phyloP scores from a whole-genome alignment of 495 filamentous ascomycete species.

The Venustampulla echinocandica region DNA sequence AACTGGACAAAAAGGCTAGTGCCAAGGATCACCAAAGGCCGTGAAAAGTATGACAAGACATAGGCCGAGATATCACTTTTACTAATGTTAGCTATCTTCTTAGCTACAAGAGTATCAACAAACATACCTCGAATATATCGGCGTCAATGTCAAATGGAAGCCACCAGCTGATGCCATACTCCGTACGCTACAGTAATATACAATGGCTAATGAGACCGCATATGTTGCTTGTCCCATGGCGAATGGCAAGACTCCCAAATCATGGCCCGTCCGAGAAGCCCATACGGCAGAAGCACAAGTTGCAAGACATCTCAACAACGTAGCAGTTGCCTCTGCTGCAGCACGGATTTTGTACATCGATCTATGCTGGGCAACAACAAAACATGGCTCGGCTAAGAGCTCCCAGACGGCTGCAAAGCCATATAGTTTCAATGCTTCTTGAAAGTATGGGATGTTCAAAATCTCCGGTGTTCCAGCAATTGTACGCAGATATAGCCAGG shows the following conservation, averaged over 20 bases:
- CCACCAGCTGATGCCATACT: conserved; percentile 33
- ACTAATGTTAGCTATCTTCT: conserved; percentile 3
- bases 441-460: conserved; percentile 52
- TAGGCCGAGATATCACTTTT: conserved; percentile 29
- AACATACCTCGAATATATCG: conserved; percentile 21
- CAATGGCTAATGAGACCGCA: conserved; percentile 52
- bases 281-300: conserved; percentile 60
- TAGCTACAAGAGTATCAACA: conserved; percentile 2
- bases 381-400: conserved; percentile 74
- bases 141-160: conserved; percentile 45
- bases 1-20: conserved; percentile 78
- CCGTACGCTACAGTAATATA: conserved; percentile 51
- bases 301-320: conserved; percentile 62
- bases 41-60: conserved; percentile 55
- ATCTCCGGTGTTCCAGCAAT: conserved; percentile 26
- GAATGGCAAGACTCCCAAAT: conserved; percentile 76
- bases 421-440: conserved; percentile 56
- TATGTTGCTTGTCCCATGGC: conserved; percentile 81
- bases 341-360: conserved; percentile 74
- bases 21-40: conserved; percentile 56
- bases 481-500: conserved; percentile 53
- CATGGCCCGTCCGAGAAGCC: conserved; percentile 35
- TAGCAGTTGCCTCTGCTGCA: conserved; percentile 68
- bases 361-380: conserved; percentile 71
- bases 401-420: conserved; percentile 70